A percentile compares a stretch with the other conserved stretches of the same genome.
Evolutionary conservation across 345 rosid genomes (phyloP).

Genomic region (Populus euphratica): DNA sequence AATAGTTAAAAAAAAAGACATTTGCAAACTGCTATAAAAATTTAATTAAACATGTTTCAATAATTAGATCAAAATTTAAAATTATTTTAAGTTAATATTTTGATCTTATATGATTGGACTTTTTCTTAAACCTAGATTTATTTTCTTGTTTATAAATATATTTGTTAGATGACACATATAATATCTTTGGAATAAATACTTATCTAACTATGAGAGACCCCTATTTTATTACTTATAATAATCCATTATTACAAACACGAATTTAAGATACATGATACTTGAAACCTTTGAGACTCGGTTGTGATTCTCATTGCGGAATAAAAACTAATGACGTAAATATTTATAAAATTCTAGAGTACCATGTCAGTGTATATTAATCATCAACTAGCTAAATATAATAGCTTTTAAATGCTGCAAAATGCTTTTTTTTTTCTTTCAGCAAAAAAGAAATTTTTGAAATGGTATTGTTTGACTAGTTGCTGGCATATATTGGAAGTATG

Average conservation of each 20-base stretch:
- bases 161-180: too few species aligned
- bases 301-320: constrained; percentile 18
- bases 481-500: background rate
- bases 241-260: too few species aligned
- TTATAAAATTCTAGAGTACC: background rate
- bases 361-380: background rate
- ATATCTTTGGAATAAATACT: too few species aligned
- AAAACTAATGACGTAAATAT: background rate
- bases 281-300: background rate
- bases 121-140: fast-evolving
- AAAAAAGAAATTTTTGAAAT: background rate
- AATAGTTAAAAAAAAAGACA: too few species aligned
- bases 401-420: background rate
- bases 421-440: background rate
- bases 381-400: background rate
- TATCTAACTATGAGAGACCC: too few species aligned
- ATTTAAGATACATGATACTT: constrained; percentile 12
- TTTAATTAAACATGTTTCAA: too few species aligned
- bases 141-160: too few species aligned
- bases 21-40: too few species aligned
- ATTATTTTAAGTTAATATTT: too few species aligned
- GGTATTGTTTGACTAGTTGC: background rate
- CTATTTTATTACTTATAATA: too few species aligned
- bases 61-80: too few species aligned
- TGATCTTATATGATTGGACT: fast-evolving